Conservation (phyloP, 2,329 filamentous ascomycete species). For the Pyrenophora graminea region DNA sequence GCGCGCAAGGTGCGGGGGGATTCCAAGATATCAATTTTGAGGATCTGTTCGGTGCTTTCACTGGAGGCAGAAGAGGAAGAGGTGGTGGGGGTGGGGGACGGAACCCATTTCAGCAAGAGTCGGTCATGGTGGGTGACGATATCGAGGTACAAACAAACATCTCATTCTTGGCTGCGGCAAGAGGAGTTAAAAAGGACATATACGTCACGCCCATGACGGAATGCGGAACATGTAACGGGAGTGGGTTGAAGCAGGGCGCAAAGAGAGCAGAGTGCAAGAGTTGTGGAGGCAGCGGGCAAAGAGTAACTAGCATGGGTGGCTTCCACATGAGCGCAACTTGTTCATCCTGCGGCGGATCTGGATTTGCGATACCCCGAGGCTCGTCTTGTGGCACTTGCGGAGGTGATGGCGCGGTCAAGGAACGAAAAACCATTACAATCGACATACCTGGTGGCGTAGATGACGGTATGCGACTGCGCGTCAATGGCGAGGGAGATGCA, state of each 20-base stretch:
- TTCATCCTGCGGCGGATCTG: constrained; percentile 76
- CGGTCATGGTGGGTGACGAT: constrained; percentile 84
- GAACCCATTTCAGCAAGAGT: constrained; percentile 74
- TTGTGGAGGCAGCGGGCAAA: constrained; percentile 84
- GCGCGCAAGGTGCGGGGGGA: constrained; percentile 59
- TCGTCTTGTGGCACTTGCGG: constrained; percentile 79
- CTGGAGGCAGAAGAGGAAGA: constrained; percentile 59
- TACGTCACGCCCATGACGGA: constrained; percentile 78
- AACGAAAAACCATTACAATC: constrained; percentile 80
- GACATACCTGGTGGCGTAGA: constrained; percentile 96
- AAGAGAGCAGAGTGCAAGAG: constrained; percentile 73
- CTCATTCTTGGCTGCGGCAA: constrained; percentile 94
- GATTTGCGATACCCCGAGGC: constrained; percentile 74
- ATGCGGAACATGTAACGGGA: constrained; percentile 82
- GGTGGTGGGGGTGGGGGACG: constrained; percentile 54
- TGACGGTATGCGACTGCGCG: constrained; percentile 88
- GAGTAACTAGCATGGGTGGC: constrained; percentile 87
- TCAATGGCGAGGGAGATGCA: constrained; percentile 85
- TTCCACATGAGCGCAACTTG: constrained; percentile 97
- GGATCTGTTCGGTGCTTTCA: constrained; percentile 89
- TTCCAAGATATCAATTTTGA: constrained; percentile 93
- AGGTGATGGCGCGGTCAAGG: constrained; percentile 82
- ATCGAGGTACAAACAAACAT: constrained; percentile 94
- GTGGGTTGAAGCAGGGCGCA: constrained; percentile 79
- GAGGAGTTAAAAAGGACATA: constrained; percentile 87